These are phyloP conservation scores for Populus pruinosa DNA, from an alignment of 345 rosid species.

Conservation along the genomic window DNA sequence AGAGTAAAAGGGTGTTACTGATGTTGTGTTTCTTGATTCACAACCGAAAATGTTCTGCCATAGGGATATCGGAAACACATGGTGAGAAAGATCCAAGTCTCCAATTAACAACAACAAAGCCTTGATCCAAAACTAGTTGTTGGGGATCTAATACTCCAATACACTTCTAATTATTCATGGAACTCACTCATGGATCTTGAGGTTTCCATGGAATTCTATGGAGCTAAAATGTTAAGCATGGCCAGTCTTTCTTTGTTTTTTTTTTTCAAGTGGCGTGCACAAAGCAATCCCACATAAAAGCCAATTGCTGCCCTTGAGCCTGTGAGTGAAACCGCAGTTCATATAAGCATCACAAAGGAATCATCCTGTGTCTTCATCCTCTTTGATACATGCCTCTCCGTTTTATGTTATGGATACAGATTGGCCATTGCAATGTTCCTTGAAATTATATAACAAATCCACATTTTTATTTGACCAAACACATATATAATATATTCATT, in stretches of 20 bases:
- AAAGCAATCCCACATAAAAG: conserved; percentile 59
- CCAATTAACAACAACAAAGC: too few species aligned
- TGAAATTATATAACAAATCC: too few species aligned
- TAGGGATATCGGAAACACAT: too few species aligned
- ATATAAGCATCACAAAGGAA: conserved; percentile 65
- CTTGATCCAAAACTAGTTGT: too few species aligned
- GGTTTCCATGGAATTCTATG: conserved; percentile 4
- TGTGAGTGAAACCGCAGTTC: conserved; percentile 58
- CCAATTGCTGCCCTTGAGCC: conserved; percentile 85
- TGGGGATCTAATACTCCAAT: too few species aligned
- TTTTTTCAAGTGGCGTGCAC: conserved; percentile 53
- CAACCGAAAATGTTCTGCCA: too few species aligned
- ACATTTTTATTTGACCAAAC: too few species aligned
- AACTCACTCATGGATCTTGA: neutral
- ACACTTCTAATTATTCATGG: neutral
- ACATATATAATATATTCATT: too few species aligned
- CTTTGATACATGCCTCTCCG: conserved; percentile 24
- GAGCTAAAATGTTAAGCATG: conserved; percentile 5
- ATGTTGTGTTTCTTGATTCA: too few species aligned
- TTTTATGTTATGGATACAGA: too few species aligned
- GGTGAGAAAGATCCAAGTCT: neutral
- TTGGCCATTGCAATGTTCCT: too few species aligned
- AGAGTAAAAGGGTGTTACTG: neutral
- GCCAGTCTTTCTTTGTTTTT: conserved; percentile 13
- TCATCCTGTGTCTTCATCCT: conserved; percentile 75